Evolutionary conservation across 495 filamentous ascomycete genomes (phyloP).

Genomic region (Penicillium samsonianum): DNA sequence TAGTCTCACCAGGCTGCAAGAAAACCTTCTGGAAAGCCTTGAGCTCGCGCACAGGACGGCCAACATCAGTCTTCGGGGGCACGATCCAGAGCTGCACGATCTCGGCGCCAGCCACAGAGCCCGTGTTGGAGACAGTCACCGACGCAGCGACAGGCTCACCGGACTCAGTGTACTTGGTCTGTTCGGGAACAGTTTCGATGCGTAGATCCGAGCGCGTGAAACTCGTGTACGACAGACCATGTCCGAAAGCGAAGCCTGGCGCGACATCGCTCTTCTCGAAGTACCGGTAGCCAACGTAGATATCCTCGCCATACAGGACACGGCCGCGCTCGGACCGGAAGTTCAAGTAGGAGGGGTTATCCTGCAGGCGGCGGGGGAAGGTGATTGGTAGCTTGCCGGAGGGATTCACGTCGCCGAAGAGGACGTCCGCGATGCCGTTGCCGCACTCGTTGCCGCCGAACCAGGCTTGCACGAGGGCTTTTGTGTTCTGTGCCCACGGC

Average conservation of each 20-base stretch:
- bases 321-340: slow-evolving; percentile 76
- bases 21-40: slow-evolving; percentile 79
- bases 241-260: slow-evolving; percentile 77
- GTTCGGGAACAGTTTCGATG: slow-evolving; percentile 39
- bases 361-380: slow-evolving; percentile 66
- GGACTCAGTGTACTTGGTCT: slow-evolving; percentile 28
- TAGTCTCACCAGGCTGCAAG: slow-evolving; percentile 67
- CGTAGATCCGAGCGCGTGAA: slow-evolving; percentile 68
- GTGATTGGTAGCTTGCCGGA: slow-evolving; percentile 58
- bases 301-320: slow-evolving; percentile 75
- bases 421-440: slow-evolving; percentile 60
- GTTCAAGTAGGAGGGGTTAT: slow-evolving; percentile 76
- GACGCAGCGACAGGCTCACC: slow-evolving; percentile 59
- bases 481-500: slow-evolving; percentile 72
- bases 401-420: slow-evolving; percentile 58
- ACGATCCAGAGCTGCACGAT: slow-evolving; percentile 76
- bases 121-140: slow-evolving; percentile 70
- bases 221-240: slow-evolving; percentile 79
- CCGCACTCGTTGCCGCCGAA: slow-evolving; percentile 69
- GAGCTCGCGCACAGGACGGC: slow-evolving; percentile 73
- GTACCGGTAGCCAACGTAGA: slow-evolving; percentile 82
- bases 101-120: slow-evolving; percentile 65
- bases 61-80: slow-evolving; percentile 55
- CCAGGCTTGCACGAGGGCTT: slow-evolving; percentile 75
- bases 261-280: slow-evolving; percentile 70